Base-by-base conservation (phyloP, 176 grass and related monocot genomes). In the Alopecurus myosuroides region DNA sequence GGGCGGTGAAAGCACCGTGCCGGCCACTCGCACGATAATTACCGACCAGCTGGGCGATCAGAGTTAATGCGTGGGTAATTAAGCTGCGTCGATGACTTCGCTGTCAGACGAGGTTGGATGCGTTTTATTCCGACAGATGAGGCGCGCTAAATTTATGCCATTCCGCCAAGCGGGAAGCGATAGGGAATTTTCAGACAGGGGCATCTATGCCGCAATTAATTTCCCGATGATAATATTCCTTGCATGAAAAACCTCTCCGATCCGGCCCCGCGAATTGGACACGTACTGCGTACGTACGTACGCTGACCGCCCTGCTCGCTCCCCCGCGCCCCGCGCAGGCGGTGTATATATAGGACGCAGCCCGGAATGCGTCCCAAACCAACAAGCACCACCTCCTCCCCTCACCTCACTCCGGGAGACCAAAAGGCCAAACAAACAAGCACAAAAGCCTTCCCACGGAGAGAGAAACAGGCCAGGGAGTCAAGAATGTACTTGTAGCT, bases 401-500 rank as follows among this genome's bases (percentile, higher is more conserved):
- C 77, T 86, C 83, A 72, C 80, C 85, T 68, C 76, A 80, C 48
- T 0, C 28, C 39, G 74, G 85, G 85, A 90, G 89, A 91, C 89
- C 85, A 87, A 91, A 91, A 87, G 85, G 68, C 80, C 80, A 58
- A 57, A 45, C 35, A 22, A 44, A 68, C 87, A 20, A 72, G 34
- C 15, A 10, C 63, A 53, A 17, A 58, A 81, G 78, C 44, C 44
- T 62, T 30, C 58, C 58, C 68, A 70, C 68, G 61, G 62, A 7
- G 20, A 9, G 39, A 50, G 41, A 84, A 26, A 51, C 7, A 51
- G 68, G 77, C 40, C 33, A 77, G 13, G 33, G 33, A 87, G 85
- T 84, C 79, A 84, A 82, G n/a, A 31, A 62, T 88, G 84, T 89
- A 90, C 88, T 86, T 90, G 68, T 69, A 76, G 69, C 67, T 84